Conservation (phyloP, 345 rosid genomes). For the Pistacia atlantica region DNA sequence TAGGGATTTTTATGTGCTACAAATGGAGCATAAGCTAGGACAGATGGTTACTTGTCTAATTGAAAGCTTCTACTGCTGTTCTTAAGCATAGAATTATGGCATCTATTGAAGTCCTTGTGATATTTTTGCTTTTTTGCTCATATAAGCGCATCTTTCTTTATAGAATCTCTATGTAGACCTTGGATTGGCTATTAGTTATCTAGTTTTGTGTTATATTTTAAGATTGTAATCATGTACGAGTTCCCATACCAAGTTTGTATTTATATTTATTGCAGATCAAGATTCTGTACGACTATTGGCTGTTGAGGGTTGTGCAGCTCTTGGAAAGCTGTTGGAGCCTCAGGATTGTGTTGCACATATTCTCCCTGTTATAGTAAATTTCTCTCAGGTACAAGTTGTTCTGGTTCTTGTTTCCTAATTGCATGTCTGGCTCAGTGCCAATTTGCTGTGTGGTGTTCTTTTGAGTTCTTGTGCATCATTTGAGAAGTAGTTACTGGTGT, state of each 20-base stretch:
- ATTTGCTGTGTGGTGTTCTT: neutral
- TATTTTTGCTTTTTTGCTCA: too few species aligned
- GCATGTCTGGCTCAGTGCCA: neutral
- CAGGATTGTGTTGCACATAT: constrained; percentile 89
- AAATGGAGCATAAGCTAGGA: too few species aligned
- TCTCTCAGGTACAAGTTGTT: constrained; percentile 71
- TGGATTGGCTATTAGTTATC: constrained; percentile 3
- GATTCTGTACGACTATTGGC: constrained; percentile 96
- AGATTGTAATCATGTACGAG: constrained; percentile 5
- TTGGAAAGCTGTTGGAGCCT: constrained; percentile 92
- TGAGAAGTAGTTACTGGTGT: neutral
- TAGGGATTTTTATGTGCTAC: too few species aligned
- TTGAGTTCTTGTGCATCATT: neutral
- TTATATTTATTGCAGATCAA: constrained; percentile 59
- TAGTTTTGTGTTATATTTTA: constrained; percentile 4
- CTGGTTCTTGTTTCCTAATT: neutral
- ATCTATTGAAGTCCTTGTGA: too few species aligned
- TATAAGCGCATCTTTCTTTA: too few species aligned
- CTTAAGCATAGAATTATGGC: too few species aligned
- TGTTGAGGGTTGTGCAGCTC: constrained; percentile 96
- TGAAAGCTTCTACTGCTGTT: too few species aligned
- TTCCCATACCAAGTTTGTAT: neutral
- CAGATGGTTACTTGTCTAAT: too few species aligned
- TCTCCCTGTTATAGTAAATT: constrained; percentile 90
- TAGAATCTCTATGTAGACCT: too few species aligned